Conservation (phyloP, 208 protist genomes). For the Trypanosoma cruzi region DNA sequence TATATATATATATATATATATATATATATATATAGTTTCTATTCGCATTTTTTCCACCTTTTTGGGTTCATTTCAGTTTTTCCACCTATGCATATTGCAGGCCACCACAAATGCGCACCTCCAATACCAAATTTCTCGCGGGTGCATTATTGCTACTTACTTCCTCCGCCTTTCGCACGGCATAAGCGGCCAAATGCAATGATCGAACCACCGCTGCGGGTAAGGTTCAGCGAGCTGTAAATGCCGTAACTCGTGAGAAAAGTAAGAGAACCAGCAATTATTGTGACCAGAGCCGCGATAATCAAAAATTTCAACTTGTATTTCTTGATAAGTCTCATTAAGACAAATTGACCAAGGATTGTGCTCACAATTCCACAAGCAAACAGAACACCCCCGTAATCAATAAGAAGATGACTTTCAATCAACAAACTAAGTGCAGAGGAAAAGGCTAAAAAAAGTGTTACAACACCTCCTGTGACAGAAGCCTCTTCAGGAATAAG, state of each 20-base stretch:
- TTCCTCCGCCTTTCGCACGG: neutral
- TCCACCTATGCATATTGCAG: too few species aligned
- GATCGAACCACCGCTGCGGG: constrained; percentile 37
- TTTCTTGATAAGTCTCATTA: constrained; percentile 77
- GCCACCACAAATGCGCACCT: too few species aligned
- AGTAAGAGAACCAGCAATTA: constrained; percentile 73
- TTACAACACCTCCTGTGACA: constrained; percentile 70
- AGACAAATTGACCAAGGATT: constrained; percentile 63
- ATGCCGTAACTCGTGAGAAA: constrained; percentile 72
- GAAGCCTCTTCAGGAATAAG: constrained; percentile 77
- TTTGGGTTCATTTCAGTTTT: too few species aligned
- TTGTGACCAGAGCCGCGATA: constrained; percentile 53
- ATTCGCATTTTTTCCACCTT: too few species aligned
- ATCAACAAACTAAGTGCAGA: constrained; percentile 58
- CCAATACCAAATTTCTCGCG: too few species aligned
- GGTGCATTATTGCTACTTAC: too few species aligned
- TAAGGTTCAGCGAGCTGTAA: constrained; percentile 55
- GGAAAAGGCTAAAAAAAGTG: constrained; percentile 83
- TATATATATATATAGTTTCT: too few species aligned
- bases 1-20: too few species aligned
- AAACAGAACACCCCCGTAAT: constrained; percentile 67
- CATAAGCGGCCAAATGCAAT: constrained; percentile 65
- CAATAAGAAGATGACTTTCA: constrained; percentile 48
- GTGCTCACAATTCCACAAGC: constrained; percentile 64
- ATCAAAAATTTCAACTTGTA: constrained; percentile 66